Evolutionary conservation across 73 alveolate genomes (phyloP), one percentile per base, ranked within the genome.

Genomic region (Durusdinium trenchii): DNA sequence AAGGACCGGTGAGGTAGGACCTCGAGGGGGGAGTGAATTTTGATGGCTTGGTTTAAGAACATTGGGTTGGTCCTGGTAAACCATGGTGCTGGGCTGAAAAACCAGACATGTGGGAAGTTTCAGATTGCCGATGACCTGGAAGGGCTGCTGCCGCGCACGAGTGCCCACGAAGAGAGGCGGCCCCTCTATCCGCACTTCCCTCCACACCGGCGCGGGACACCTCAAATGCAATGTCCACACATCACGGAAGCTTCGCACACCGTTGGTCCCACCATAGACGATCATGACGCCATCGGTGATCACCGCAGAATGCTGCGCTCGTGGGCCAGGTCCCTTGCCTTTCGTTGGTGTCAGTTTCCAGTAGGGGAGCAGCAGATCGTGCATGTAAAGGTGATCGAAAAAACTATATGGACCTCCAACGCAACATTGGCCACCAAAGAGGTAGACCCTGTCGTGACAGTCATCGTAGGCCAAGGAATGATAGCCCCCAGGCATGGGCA

Each of bases 341-440:
- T 60, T 35, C n/a, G 79, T 57, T 18, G 52, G 67, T 35, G 61
- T 30, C 38, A 60, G 52, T 26, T 43, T 12, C 95, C 95, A 86
- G 42, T 32, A 6, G 36, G 62, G 62, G 35, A 45, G 4, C 6
- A 40, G 20, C 46, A 86, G 81, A 47, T 67, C 83, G 46, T 60
- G 78, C 84, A 42, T 36, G n/a, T 40, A 40, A 50, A 86, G 82
- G 57, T 61, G 40, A 60, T 57, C 84, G 38, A 40, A 86, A 60
- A 38, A 86, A 35, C 61, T 62, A 60, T 86, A 86, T 43, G 57
- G 43, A 40, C 95, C 95, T 38, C 60, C 64, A 26, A 61, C 62
- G 46, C 95, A 86, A n/a, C 78, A 54, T 23, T 86, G 95, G 48
- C 95, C 95, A 32, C 95, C 95, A 45, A 86, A 86, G 43, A 86